Evolutionary conservation across 2,329 filamentous ascomycete species (phyloP).

Genomic region (Aspergillus pseudoviridinutans): DNA sequence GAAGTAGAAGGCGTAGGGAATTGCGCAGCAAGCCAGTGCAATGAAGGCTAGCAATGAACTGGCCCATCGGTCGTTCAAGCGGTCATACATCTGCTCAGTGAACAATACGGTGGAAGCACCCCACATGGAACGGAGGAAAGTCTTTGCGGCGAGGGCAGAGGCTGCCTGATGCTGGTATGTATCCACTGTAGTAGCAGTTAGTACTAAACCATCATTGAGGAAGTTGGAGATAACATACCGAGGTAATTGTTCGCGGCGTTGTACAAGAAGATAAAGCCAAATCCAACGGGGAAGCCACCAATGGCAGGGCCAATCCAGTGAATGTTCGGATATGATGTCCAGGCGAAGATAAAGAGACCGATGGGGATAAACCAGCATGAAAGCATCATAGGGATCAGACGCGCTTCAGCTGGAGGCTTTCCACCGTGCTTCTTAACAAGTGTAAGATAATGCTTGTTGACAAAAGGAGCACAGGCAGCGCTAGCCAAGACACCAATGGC

Average conservation of each 20-base stretch:
- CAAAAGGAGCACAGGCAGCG: slow-evolving; percentile 62
- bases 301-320: slow-evolving; percentile 70
- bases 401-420: slow-evolving; percentile 69
- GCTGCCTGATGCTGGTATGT: slow-evolving; percentile 72
- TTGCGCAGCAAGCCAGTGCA: slow-evolving; percentile 71
- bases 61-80: slow-evolving; percentile 73
- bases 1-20: slow-evolving; percentile 78
- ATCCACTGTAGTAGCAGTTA: slow-evolving; percentile 46
- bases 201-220: background rate
- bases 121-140: slow-evolving; percentile 74
- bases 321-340: slow-evolving; percentile 62
- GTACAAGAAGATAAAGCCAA: slow-evolving; percentile 81
- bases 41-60: slow-evolving; percentile 69
- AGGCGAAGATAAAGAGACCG: slow-evolving; percentile 65
- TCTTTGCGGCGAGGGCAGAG: slow-evolving; percentile 77
- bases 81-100: slow-evolving; percentile 74
- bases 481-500: slow-evolving; percentile 70
- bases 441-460: slow-evolving; percentile 77
- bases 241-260: slow-evolving; percentile 75
- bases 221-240: slow-evolving; percentile 21
- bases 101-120: slow-evolving; percentile 74
- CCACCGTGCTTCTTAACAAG: slow-evolving; percentile 62
- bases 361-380: slow-evolving; percentile 70
- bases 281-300: slow-evolving; percentile 68
- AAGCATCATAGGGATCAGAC: slow-evolving; percentile 78